Base-by-base conservation (phyloP, 345 rosid genomes). In the Bruguiera gymnorhiza region DNA sequence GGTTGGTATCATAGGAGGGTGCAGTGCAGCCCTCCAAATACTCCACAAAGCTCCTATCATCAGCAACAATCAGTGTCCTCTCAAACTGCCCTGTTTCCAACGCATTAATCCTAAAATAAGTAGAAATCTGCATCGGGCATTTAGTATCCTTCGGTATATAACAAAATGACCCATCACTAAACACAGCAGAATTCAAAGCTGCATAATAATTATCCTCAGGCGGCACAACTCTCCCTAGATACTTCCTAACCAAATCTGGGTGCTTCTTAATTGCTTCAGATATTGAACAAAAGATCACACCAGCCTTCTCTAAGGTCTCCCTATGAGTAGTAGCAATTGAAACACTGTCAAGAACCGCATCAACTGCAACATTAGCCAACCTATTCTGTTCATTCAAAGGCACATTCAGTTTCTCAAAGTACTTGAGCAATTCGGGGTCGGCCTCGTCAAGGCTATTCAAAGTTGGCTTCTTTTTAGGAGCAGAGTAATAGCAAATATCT, bases 31-130 rank as follows among this genome's bases (percentile, higher is more conserved):
- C 98, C 77, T 94, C 98, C 73, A 91, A 70, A 75, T 94, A 94
- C 85, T 94, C 98, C 76, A 94, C 97, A 52, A 84, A 92, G 63
- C 97, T 89, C 69, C 87, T 80, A 66, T 88, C 99, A 8, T 92
- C 97, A 0, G 97, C 99, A 75, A 95, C 97, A 32, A 95, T 92
- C 85, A 95, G 74, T 18, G 99, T 92, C 88, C 99, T 89, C 87
- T 94, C 98, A 6, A 92, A 95, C 77, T 95, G 99, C 46, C 99
- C 99, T 3, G 97, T 95, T 73, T 89, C 99, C 90, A 85, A 65
- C 0, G 93, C 96, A 23, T 92, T 95, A 36, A 95, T 95, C 73
- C 97, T 76, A 46, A 95, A 95, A 57, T 92, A 95, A 1, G 99
- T 95, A 1, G 97, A 91, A 19, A 95, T 92, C 51, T 84, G 97